phyloP scores from a whole-genome alignment of 129 eudicot species.

The Smallanthus sonchifolius region DNA sequence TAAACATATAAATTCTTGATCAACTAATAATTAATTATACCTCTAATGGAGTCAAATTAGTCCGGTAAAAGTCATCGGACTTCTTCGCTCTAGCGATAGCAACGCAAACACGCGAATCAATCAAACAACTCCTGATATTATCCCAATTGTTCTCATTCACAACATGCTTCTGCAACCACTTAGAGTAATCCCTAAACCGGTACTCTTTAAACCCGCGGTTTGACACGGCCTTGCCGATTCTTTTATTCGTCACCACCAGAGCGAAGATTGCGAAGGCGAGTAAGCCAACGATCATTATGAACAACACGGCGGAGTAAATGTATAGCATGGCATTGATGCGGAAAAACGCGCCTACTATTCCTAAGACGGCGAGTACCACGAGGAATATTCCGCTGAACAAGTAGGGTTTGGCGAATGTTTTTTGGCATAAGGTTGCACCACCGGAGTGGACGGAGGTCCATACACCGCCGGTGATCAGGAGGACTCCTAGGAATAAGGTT shows the following conservation, averaged over 20 bases:
- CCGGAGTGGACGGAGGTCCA: slow-evolving; percentile 31
- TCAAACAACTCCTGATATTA: slow-evolving; percentile 57
- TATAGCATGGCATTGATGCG: slow-evolving; percentile 32
- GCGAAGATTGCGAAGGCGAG: slow-evolving; percentile 41
- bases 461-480: slow-evolving; percentile 34
- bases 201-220: slow-evolving; percentile 36
- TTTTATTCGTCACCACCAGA: slow-evolving; percentile 49
- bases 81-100: slow-evolving; percentile 12
- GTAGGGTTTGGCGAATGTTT: slow-evolving; percentile 42
- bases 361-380: slow-evolving; percentile 44
- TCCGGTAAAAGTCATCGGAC: slow-evolving; percentile 26
- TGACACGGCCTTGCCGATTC: slow-evolving; percentile 40
- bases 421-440: slow-evolving; percentile 40
- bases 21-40: background rate
- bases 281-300: slow-evolving; percentile 40
- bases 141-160: slow-evolving; percentile 49
- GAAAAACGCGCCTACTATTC: slow-evolving; percentile 47
- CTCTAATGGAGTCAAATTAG: slow-evolving; percentile 36
- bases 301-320: slow-evolving; percentile 42
- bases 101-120: slow-evolving; percentile 39
- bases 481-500: slow-evolving; percentile 32
- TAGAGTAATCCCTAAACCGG: slow-evolving; percentile 55
- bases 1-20: no score
- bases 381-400: slow-evolving; percentile 45
- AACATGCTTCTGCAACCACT: slow-evolving; percentile 67